Conservation (phyloP, 257 asterid genomes). For the Penstemon barbatus region DNA sequence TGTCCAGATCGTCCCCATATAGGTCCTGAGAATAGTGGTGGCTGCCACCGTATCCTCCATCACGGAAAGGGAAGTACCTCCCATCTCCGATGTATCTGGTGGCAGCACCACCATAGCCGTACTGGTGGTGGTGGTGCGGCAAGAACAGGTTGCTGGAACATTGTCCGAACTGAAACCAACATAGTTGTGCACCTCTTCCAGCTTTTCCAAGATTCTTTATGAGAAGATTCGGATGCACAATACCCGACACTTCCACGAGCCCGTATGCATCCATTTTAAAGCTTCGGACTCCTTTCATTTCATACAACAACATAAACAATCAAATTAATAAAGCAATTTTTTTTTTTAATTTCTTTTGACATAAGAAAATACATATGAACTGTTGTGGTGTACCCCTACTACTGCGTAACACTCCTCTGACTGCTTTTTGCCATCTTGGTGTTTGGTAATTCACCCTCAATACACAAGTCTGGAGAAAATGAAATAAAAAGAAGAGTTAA, state of each 20-base stretch:
- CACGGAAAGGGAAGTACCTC: background rate
- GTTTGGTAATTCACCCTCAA: constrained; percentile 16
- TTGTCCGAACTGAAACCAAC: constrained; percentile 35
- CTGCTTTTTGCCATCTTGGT: constrained; percentile 22
- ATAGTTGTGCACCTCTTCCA: constrained; percentile 26
- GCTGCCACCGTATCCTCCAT: background rate
- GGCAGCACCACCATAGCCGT: background rate
- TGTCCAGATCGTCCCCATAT: background rate
- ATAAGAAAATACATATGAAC: background rate
- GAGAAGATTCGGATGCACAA: constrained; percentile 29
- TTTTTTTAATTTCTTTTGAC: too few relatives aligned
- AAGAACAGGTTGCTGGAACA: constrained; percentile 34
- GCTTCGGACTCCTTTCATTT: constrained; percentile 20
- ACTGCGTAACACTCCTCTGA: constrained; percentile 13
- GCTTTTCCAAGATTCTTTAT: constrained; percentile 28
- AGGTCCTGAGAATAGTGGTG: background rate
- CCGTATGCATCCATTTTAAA: constrained; percentile 36
- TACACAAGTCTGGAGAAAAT: constrained; percentile 20
- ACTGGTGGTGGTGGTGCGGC: background rate
- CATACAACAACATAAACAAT: background rate
- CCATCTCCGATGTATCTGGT: background rate
- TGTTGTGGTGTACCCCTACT: constrained; percentile 14
- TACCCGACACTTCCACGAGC: constrained; percentile 30
- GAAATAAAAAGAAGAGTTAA: background rate
- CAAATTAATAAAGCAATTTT: too few relatives aligned